Conservation (phyloP, 2,329 filamentous ascomycete genomes). For the Monilinia laxa region DNA sequence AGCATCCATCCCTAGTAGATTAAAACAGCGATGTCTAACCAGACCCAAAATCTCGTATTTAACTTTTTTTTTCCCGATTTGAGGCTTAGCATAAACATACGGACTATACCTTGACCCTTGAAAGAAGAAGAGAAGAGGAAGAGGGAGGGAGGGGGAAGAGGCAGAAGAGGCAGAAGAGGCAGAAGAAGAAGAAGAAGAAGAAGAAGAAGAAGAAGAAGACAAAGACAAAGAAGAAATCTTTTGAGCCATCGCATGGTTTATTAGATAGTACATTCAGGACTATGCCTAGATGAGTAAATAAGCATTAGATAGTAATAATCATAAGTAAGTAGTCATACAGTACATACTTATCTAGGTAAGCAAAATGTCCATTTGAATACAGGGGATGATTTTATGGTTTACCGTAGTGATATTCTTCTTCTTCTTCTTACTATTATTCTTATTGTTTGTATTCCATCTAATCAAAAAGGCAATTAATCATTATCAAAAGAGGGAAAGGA, state of each 20-base stretch:
- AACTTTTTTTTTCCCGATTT: not conserved
- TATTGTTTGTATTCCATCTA: not conserved
- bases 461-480: not conserved
- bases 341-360: too few relatives aligned
- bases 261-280: too few relatives aligned
- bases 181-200: too few relatives aligned
- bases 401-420: conserved; percentile 5
- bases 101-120: not conserved
- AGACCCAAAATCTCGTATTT: not conserved
- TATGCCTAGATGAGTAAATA: too few relatives aligned
- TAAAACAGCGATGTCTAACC: not conserved
- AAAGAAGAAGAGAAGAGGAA: too few relatives aligned
- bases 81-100: not conserved
- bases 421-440: too few relatives aligned
- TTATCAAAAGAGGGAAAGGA: not conserved
- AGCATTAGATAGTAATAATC: too few relatives aligned
- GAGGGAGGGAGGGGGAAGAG: too few relatives aligned
- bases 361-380: not conserved
- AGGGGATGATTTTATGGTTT: conserved; percentile 10
- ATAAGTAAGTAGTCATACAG: too few relatives aligned
- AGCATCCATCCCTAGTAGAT: not conserved
- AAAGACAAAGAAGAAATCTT: too few relatives aligned
- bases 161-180: too few relatives aligned
- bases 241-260: not conserved
- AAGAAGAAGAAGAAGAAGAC: too few relatives aligned